Conservation (phyloP, 2,329 filamentous ascomycete genomes). For the Claviceps citrina region DNA sequence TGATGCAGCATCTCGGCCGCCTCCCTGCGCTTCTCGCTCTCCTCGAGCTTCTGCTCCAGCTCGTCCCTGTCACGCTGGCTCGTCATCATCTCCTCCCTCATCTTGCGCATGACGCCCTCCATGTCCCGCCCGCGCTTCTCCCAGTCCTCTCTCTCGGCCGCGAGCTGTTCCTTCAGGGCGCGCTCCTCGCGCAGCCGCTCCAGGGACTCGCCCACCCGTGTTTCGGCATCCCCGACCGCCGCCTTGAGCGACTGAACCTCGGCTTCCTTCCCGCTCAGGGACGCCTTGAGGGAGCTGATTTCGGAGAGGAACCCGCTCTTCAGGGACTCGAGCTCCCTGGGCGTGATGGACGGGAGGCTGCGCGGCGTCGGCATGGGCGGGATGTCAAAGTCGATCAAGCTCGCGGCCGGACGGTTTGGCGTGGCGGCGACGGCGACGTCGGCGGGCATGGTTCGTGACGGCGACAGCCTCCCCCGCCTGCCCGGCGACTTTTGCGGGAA, state of each 20-base stretch:
- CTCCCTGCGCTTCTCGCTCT: constrained; percentile 58
- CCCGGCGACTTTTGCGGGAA: constrained; percentile 35
- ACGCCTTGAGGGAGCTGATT: constrained; percentile 86
- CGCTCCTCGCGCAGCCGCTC: constrained; percentile 71
- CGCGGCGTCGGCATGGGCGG: constrained; percentile 86
- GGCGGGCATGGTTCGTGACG: constrained; percentile 17
- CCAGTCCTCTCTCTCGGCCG: constrained; percentile 66
- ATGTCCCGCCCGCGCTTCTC: constrained; percentile 75
- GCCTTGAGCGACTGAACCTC: constrained; percentile 78
- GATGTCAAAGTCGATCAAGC: constrained; percentile 64
- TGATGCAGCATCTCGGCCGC: constrained; percentile 62
- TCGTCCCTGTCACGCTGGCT: constrained; percentile 70
- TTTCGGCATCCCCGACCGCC: constrained; percentile 79
- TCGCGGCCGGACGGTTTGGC: constrained; percentile 42
- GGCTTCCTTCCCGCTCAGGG: constrained; percentile 81
- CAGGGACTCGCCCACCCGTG: constrained; percentile 72
- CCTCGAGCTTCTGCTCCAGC: constrained; percentile 58
- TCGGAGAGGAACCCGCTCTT: constrained; percentile 86
- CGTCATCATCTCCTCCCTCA: constrained; percentile 66
- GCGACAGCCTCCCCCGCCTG: constrained; percentile 17
- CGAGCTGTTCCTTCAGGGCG: constrained; percentile 51
- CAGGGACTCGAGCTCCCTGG: constrained; percentile 79
- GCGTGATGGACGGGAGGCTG: constrained; percentile 78
- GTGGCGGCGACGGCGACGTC: constrained; percentile 23
- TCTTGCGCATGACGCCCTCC: constrained; percentile 62